These are phyloP conservation scores for Hypoxylon lienhwacheense DNA, from an alignment of 495 filamentous ascomycete genomes.

Conservation along the genomic window DNA sequence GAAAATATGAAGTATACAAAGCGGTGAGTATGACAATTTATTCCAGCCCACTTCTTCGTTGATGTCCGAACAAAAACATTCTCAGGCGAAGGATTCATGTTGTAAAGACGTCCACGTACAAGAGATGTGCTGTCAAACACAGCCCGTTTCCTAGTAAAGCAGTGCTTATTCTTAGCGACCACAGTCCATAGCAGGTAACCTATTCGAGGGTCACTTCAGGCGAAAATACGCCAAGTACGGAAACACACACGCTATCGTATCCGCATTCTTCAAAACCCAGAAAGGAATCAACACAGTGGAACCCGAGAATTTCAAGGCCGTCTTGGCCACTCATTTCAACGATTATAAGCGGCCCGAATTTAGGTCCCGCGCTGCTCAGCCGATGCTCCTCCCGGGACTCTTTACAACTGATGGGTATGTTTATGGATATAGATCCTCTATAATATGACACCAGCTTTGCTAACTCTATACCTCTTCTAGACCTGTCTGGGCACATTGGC, in stretches of 20 bases:
- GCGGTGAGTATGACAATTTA: background rate
- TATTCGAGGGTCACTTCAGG: conserved; percentile 9
- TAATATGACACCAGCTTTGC: too few species aligned
- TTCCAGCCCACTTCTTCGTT: too few species aligned
- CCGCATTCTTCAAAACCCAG: conserved; percentile 3
- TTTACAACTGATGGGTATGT: conserved; percentile 15
- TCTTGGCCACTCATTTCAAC: conserved; percentile 68
- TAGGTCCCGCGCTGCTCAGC: conserved; percentile 4
- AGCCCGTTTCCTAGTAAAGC: too few species aligned
- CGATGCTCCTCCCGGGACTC: conserved; percentile 5
- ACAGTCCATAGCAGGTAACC: conserved; percentile 1
- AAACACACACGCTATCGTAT: conserved; percentile 15
- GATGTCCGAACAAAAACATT: too few species aligned
- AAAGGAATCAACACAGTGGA: conserved; percentile 44
- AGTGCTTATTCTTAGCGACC: too few species aligned
- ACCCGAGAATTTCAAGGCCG: conserved; percentile 70
- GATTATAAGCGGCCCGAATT: conserved; percentile 42
- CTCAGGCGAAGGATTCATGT: too few species aligned
- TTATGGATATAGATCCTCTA: background rate
- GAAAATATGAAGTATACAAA: conserved; percentile 10
- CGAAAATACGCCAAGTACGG: conserved; percentile 13
- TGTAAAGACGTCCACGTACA: too few species aligned
- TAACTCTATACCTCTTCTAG: background rate
- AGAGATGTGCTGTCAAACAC: too few species aligned
- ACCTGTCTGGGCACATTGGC: conserved; percentile 11